Evolutionary conservation across 2,329 filamentous ascomycete species (phyloP).

Genomic region (Diaporthe sp.): DNA sequence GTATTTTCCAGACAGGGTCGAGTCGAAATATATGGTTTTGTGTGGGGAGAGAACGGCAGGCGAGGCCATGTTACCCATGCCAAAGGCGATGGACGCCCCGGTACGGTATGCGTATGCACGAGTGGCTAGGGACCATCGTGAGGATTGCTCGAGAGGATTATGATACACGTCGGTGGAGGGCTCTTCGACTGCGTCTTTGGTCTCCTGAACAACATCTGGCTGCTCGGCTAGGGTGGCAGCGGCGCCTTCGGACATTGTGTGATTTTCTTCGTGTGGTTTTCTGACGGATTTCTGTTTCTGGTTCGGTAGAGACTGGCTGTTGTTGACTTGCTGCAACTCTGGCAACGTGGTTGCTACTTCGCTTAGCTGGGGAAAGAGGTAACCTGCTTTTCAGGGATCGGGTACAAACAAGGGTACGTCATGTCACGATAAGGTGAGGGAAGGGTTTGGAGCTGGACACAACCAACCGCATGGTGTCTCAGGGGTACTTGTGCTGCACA

Average conservation of each 20-base stretch:
- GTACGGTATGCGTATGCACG: constrained; percentile 59
- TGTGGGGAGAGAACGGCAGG: constrained; percentile 56
- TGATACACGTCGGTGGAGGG: constrained; percentile 50
- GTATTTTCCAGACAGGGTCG: constrained; percentile 53
- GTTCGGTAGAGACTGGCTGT: constrained; percentile 14
- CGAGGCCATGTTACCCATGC: constrained; percentile 57
- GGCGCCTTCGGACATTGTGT: constrained; percentile 37
- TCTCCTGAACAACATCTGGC: constrained; percentile 36
- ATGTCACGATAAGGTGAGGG: neutral
- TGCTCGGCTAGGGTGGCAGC: constrained; percentile 38
- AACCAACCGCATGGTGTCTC: neutral
- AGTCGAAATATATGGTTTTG: constrained; percentile 57
- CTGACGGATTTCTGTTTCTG: neutral
- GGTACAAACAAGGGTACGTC: constrained; percentile 28
- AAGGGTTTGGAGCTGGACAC: neutral
- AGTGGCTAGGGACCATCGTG: constrained; percentile 59
- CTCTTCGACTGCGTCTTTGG: constrained; percentile 17
- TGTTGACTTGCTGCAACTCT: constrained; percentile 8
- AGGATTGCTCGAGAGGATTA: constrained; percentile 59
- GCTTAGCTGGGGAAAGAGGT: constrained; percentile 2
- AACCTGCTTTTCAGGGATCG: neutral
- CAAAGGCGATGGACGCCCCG: constrained; percentile 59
- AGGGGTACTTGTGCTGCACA: neutral
- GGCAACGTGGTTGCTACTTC: constrained; percentile 10
- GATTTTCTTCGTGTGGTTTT: constrained; percentile 4